Evolutionary conservation across 2,329 filamentous ascomycete species (phyloP).

Genomic region (Fusarium coicis): DNA sequence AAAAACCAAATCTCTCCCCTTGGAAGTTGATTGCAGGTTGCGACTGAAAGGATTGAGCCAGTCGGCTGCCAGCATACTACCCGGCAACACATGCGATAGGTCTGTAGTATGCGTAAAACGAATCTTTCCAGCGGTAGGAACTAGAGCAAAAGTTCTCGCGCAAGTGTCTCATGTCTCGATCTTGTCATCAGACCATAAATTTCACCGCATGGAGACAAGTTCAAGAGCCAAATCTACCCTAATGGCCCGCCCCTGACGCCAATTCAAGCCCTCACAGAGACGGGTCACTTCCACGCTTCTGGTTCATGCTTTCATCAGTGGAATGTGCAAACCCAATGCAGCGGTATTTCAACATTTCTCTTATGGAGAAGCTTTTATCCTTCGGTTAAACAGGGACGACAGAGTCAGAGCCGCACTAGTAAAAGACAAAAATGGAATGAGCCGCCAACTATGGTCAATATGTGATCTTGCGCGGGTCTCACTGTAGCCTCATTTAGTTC

Average conservation of each 20-base stretch:
- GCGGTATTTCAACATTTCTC: rapidly evolving
- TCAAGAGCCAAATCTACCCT: background rate
- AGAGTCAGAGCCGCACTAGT: rapidly evolving
- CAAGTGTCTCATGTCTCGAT: background rate
- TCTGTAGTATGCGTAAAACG: background rate
- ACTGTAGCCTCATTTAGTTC: background rate
- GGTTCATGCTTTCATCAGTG: background rate
- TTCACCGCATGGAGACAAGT: background rate
- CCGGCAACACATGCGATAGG: background rate
- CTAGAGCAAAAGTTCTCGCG: background rate
- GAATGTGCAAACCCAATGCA: background rate
- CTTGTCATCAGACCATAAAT: background rate
- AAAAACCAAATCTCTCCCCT: background rate
- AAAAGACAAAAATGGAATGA: background rate
- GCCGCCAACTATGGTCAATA: background rate
- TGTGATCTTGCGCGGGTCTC: rapidly evolving
- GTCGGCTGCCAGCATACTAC: background rate
- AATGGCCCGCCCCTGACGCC: background rate
- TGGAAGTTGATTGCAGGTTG: background rate
- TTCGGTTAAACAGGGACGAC: background rate
- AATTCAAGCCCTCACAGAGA: background rate
- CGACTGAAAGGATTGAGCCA: background rate
- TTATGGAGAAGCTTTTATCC: background rate
- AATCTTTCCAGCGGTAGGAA: background rate
- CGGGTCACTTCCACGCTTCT: background rate